Base-by-base conservation (phyloP, 768 basidiomycete species). In the Lactarius evosmus region DNA sequence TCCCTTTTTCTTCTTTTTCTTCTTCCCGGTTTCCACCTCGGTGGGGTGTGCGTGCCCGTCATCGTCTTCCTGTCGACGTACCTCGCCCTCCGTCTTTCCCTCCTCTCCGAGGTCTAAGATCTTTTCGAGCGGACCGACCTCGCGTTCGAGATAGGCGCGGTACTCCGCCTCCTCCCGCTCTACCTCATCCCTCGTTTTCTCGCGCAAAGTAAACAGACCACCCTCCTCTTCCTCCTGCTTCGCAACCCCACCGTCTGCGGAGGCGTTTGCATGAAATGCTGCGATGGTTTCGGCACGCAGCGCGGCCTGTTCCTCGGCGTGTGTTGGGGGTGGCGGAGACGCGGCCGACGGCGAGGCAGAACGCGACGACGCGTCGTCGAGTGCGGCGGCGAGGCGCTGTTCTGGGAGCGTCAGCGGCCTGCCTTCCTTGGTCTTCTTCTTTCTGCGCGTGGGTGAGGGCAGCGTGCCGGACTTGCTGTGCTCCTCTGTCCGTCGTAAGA, bases 161-260 rank as follows among this genome's bases (percentile, higher is more conserved):
- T 98, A 99, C 69, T 94, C 93, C 67, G 91, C 88, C 68, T 92
- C 92, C 69, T 97, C 93, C 46, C 74, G 69, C 69, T 89, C 86
- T 3, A 82, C 69, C 73, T 95, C 92, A 62, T 91, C 91, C 67
- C 85, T 83, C 0, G 87, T 89, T 74, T 87, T 91, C 62, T 88
- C 87, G 40, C 92, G 81, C 3, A 84, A 85, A 7, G 90, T 76
- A 16, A 97, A 81, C 1, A 95, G 73, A 40, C 84, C 91, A 12
- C 86, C 89, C 1, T 80, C 85, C 17, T 82, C 85, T 16, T 82
- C 83, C 14, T 78, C 80, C 33, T 78, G 80, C 3, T 77, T 80
- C 30, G 73, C 73, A 36, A 69, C 66, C 16, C 71, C 74, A 3
- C 70, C 74, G 12, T 74, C 71, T 1, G 56, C 69, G 0, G 60